These are phyloP conservation scores for Verticillium longisporum DNA, from an alignment of 2,329 filamentous ascomycete genomes.

Conservation along the genomic window DNA sequence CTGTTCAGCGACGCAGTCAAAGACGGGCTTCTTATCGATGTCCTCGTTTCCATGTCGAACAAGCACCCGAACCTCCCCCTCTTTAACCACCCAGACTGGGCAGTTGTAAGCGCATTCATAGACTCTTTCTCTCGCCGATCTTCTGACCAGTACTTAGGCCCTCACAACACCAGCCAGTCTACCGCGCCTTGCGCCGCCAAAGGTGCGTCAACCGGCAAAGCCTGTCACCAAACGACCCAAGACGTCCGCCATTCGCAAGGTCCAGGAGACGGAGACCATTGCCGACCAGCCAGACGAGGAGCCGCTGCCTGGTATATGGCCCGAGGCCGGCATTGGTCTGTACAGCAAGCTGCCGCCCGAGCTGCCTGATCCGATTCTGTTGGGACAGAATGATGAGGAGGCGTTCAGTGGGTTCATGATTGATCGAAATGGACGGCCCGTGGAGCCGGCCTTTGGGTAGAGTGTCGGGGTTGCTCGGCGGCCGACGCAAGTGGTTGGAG, in stretches of 20 bases:
- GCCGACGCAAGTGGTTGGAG: neutral
- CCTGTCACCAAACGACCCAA: constrained; percentile 20
- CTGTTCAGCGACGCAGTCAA: constrained; percentile 32
- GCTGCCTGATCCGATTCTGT: constrained; percentile 25
- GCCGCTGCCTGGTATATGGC: constrained; percentile 31
- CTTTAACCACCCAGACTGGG: constrained; percentile 34
- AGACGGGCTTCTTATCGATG: constrained; percentile 31
- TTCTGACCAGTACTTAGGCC: neutral
- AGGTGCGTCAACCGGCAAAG: neutral
- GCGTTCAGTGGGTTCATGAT: constrained; percentile 37
- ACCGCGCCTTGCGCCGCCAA: neutral
- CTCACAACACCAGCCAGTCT: neutral
- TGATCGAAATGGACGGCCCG: constrained; percentile 26
- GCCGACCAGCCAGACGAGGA: constrained; percentile 20
- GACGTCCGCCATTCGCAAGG: constrained; percentile 24
- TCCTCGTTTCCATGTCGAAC: constrained; percentile 34
- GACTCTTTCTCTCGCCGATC: neutral
- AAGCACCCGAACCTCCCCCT: constrained; percentile 34
- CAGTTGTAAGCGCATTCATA: constrained; percentile 5
- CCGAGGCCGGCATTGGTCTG: constrained; percentile 29
- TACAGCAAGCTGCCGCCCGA: constrained; percentile 31
- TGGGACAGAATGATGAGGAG: constrained; percentile 34
- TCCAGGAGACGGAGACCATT: constrained; percentile 17
- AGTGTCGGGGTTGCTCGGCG: neutral
- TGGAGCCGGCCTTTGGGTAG: constrained; percentile 16